phyloP scores from a whole-genome alignment of 257 asterid genomes.

The Capsicum pubescens region DNA sequence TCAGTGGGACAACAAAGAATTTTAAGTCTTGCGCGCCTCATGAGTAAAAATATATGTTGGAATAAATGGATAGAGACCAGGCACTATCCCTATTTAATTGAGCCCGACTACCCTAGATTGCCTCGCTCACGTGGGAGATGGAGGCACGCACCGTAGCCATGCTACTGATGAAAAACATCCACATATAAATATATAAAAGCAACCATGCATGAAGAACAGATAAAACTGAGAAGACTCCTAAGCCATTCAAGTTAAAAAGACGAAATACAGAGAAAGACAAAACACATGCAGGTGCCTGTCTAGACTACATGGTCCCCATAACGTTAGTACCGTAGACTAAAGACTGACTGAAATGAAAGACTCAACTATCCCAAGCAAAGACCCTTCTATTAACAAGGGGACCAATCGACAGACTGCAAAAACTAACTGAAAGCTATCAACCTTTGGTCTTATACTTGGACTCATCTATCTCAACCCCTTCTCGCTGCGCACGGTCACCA shows the following conservation, averaged over 20 bases:
- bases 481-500: constrained; percentile 50
- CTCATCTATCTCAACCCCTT: constrained; percentile 57
- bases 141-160: no score
- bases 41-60: not conserved
- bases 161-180: no score
- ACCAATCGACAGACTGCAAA: no score
- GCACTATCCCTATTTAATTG: not conserved
- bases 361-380: not conserved
- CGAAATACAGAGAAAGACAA: not conserved
- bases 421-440: not conserved
- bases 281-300: not conserved
- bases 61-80: not conserved
- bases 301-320: not conserved
- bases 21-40: not conserved
- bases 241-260: not conserved
- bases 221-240: not conserved
- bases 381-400: not conserved
- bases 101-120: no score
- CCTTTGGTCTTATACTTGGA: constrained; percentile 43
- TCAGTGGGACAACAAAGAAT: not conserved
- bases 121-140: no score
- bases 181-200: no score
- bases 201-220: no score
- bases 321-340: not conserved
- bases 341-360: not conserved